Evolutionary conservation across 805 yeast species (phyloP).

Genomic region (Lipomyces oligophaga): DNA sequence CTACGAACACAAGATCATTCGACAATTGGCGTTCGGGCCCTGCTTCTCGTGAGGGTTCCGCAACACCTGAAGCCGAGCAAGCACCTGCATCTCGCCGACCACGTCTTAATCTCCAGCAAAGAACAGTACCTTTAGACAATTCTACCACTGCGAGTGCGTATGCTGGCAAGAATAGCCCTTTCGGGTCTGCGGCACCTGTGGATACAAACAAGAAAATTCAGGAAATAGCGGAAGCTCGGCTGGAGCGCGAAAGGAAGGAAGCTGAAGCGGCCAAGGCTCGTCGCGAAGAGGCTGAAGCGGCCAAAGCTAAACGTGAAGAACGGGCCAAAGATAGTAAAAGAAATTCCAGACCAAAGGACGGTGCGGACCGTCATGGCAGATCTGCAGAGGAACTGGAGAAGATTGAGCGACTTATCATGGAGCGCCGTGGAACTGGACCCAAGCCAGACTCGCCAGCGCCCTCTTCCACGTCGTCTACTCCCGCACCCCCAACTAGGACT

Average conservation of each 20-base stretch:
- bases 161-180: conserved; percentile 57
- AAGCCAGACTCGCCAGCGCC: background rate
- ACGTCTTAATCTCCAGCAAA: conserved; percentile 42
- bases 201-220: conserved; percentile 63
- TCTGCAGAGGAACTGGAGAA: no score
- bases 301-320: conserved; percentile 10
- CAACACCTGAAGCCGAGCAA: conserved; percentile 36
- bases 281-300: conserved; percentile 7
- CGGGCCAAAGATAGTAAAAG: background rate
- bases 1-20: conserved; percentile 18
- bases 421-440: conserved; percentile 5
- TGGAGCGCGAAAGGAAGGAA: conserved; percentile 5
- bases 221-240: conserved; percentile 42
- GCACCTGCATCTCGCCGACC: conserved; percentile 40
- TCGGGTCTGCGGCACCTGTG: conserved; percentile 83
- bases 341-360: background rate
- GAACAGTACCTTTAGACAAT: conserved; percentile 30
- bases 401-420: background rate
- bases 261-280: conserved; percentile 7
- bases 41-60: conserved; percentile 12
- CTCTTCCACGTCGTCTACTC: background rate
- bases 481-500: conserved; percentile 1
- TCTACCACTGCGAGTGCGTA: conserved; percentile 36
- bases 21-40: conserved; percentile 39
- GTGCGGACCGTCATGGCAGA: background rate